Conservation (phyloP, 169 alveolate species). For the Plasmodium knowlesi region DNA sequence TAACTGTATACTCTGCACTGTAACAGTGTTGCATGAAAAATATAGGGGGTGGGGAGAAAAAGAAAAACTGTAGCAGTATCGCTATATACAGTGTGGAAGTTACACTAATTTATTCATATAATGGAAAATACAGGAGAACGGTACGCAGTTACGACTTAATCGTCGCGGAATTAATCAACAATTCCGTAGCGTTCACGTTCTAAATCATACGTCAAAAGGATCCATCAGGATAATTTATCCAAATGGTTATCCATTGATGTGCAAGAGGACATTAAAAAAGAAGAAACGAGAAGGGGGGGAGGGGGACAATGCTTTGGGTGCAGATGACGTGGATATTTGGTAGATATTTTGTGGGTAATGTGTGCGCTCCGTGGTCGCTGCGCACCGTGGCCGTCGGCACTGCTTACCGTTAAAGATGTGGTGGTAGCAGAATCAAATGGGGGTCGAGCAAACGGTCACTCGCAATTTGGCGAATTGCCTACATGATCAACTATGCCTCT, state of each 20-base stretch:
- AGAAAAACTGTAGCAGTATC: neutral
- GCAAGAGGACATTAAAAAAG: neutral
- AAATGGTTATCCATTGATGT: neutral
- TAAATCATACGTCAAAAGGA: neutral
- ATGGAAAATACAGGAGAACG: neutral
- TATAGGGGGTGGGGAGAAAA: neutral
- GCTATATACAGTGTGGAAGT: neutral
- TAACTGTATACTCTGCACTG: neutral
- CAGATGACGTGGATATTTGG: neutral
- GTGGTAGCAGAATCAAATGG: neutral
- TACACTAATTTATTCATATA: neutral
- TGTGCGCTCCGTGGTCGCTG: neutral
- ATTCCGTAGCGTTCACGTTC: neutral
- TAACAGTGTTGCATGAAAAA: neutral
- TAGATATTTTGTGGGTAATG: neutral
- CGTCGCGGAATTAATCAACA: neutral
- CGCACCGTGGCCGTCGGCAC: neutral
- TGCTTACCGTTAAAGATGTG: neutral
- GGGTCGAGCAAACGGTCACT: neutral
- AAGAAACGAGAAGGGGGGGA: neutral
- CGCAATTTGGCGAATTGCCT: neutral
- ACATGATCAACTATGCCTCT: neutral
- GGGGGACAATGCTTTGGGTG: neutral
- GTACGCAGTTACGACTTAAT: neutral
- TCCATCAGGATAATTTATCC: neutral